Evolutionary conservation across 768 basidiomycete genomes (phyloP).

Genomic region (Leccinum imitatum): DNA sequence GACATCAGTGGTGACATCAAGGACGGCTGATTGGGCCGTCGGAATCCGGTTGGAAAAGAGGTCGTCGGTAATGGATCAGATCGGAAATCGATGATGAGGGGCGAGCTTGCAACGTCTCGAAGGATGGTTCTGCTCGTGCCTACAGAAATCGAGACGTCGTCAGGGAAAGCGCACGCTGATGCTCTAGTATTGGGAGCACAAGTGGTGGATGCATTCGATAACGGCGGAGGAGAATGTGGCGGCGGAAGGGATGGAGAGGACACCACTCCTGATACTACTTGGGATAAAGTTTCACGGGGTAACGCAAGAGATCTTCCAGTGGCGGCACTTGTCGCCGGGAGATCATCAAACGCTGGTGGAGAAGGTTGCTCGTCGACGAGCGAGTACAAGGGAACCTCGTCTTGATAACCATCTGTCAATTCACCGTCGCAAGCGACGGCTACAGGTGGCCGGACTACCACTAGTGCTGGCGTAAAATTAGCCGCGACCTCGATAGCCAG

Average conservation of each 20-base stretch:
- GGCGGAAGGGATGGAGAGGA: not conserved
- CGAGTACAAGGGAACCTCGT: conserved; percentile 24
- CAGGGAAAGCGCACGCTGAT: not conserved
- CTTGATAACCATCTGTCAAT: conserved; percentile 4
- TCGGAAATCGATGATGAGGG: not conserved
- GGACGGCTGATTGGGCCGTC: not conserved
- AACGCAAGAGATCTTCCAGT: not conserved
- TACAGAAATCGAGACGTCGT: not conserved
- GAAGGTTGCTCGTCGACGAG: conserved; percentile 25
- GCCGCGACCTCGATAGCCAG: not conserved
- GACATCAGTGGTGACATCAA: not conserved
- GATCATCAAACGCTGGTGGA: conserved; percentile 25
- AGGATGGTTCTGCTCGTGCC: not conserved
- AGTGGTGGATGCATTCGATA: not conserved
- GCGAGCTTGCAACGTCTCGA: not conserved
- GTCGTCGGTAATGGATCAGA: not conserved
- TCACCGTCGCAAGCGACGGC: not conserved
- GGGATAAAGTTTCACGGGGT: not conserved
- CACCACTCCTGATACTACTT: not conserved
- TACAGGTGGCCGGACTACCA: not conserved
- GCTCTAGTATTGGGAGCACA: not conserved
- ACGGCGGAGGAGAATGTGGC: not conserved
- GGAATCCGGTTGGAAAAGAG: not conserved
- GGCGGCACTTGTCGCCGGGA: not conserved
- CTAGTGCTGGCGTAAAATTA: not conserved